Evolutionary conservation across 2,329 filamentous ascomycete genomes (phyloP), one percentile per base, ranked within the genome.

Genomic region (Penicillium sp.): DNA sequence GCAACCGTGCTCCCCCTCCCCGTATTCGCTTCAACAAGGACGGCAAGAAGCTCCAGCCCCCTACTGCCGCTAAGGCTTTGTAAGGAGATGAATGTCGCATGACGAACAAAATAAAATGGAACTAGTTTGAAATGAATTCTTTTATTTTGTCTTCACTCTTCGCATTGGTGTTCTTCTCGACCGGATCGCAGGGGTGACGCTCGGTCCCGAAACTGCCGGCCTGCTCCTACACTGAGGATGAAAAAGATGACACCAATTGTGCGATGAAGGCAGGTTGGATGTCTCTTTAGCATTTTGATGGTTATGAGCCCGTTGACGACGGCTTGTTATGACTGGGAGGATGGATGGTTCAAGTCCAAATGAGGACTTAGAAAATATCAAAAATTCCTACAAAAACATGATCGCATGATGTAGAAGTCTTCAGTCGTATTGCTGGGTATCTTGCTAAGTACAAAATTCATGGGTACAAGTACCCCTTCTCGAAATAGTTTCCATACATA

Each of bases 1-100:
- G 94, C 83, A 99, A 99, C 91, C 91, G 94, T 81, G 93, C 93
- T 75, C 96, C 94, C 75, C 94, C 94, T 72, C 94, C 94, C 77
- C 88, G 94, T 79, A 93, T 99, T 76, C 87, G 94, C 76, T 99
- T 96, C 91, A 99, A 99, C 90, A 97, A 97, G 89, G 94, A 99
- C 78, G 93, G 93, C 86, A 99, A 99, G 92, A 99, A 99, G 90
- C 88, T 99, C 79, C 89, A 88, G 80, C 92, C 93, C 70, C 89
- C 89, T 77, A 88, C 91, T 82, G 83, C 84, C 70, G 84, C 85
- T 75, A 91, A 90, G 83, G 82, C 83, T 68, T 64, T 70, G 66
- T 76, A 75, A 75, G 66, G 69, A 69, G 68, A 64, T 60, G 61
- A 66, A 68, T 61, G 63, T 59, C 57, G 55, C 60, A 58, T 45